Conservation (phyloP, 768 basidiomycete genomes). For the Boletus pseudo-olivaceus region DNA sequence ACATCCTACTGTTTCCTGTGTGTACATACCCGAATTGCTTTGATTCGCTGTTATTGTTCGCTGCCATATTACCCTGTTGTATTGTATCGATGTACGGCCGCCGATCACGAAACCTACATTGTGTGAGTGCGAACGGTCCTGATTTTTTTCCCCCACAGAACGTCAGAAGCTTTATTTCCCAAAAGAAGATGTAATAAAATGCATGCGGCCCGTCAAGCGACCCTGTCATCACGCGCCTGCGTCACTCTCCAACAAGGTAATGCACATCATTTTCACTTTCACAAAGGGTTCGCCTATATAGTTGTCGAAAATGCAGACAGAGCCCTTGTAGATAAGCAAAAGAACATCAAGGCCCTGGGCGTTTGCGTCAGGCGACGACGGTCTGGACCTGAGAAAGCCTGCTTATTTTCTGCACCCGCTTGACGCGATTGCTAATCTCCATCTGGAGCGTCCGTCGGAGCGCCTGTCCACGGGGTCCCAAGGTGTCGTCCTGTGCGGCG, state of each 20-base stretch:
- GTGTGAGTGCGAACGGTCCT: neutral
- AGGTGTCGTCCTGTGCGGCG: slow-evolving; percentile 39
- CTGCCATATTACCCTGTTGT: slow-evolving; percentile 21
- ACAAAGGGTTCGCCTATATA: neutral
- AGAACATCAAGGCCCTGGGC: neutral
- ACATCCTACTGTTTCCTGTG: slow-evolving; percentile 15
- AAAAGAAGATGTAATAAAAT: neutral
- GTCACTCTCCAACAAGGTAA: neutral
- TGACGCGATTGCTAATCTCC: slow-evolving; percentile 61
- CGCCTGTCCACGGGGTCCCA: slow-evolving; percentile 40
- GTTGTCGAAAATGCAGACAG: neutral
- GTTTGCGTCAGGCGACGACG: neutral
- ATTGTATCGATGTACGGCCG: slow-evolving; percentile 16
- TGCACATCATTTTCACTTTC: slow-evolving; percentile 2
- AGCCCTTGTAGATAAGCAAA: neutral
- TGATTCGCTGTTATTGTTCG: slow-evolving; percentile 6
- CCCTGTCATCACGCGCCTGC: slow-evolving; percentile 14
- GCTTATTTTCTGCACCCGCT: slow-evolving; percentile 65
- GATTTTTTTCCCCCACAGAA: slow-evolving; percentile 1
- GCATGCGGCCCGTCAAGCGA: neutral
- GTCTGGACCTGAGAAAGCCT: slow-evolving; percentile 27
- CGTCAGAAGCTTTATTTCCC: slow-evolving; percentile 13
- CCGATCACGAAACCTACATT: neutral
- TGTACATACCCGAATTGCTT: slow-evolving; percentile 12
- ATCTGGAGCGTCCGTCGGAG: slow-evolving; percentile 51